Base-by-base conservation (phyloP, 495 filamentous ascomycete species). In the Thermothielavioides terrestris region DNA sequence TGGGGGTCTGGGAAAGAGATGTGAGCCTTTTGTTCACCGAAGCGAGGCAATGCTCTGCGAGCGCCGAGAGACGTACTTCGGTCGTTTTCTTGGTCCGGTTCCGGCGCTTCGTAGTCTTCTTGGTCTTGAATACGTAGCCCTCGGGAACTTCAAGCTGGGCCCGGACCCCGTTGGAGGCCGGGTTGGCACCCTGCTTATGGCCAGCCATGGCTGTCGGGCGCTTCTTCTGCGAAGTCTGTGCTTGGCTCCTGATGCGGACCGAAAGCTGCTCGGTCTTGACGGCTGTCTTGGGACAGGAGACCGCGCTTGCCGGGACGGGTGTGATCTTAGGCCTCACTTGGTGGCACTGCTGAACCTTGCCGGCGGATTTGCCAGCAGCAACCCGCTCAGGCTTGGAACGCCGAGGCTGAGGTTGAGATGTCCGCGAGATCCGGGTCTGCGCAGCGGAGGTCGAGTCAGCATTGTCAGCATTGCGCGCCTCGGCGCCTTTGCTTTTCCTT, bases 81-180 rank as follows among this genome's bases (percentile, higher is more conserved):
- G 14, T 25, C 0, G 20, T 30, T 9, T 35, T 46, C 2, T 9
- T 41, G 17, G 17, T 20, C 26, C 27, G 1, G 0, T 39, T 30
- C 15, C 9, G 7, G 26, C 21, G 10, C 4, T 39, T 44, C n/a
- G 31, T 42, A 20, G 34, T 5, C 12, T 28, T 25, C 15, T 42
- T 9, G 1, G 25, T 31, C 34, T n/a, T 7, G 11, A 3, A 41
- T 0, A 5, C 9, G 4, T 15, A 25, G 1, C 49, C 32, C 30
- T 52, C 41, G 1, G 49, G 32, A 21, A 52, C 32, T 5, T 45
- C 34, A n/a, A 52, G 17, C 27, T 45, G 11, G 9, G 42, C 17
- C 12, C 23, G 14, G 1, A 12, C 20, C 3, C 21, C 2, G 8
- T 25, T 35, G 18, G 11, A 17, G 0, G 27, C 11, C 2, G 26